Evolutionary conservation across 2,329 filamentous ascomycete species (phyloP).

Genomic region (Fusarium proliferatum): DNA sequence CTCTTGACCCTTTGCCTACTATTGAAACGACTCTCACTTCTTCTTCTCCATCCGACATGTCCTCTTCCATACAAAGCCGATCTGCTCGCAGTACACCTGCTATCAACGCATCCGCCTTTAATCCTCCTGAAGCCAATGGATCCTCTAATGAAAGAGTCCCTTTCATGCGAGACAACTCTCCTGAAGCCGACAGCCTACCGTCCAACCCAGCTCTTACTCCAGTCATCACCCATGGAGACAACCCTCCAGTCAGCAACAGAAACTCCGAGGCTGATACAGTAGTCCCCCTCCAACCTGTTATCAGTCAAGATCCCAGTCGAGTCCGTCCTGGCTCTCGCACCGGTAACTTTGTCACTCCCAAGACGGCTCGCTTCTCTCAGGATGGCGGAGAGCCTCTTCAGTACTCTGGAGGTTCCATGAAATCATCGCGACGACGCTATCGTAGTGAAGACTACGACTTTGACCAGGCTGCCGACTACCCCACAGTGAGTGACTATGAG

Average conservation of each 20-base stretch:
- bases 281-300: conserved; percentile 34
- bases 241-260: neutral
- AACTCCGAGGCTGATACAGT: conserved; percentile 35
- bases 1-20: conserved; percentile 27
- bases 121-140: conserved; percentile 32
- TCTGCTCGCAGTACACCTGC: conserved; percentile 44
- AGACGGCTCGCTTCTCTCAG: conserved; percentile 30
- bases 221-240: conserved; percentile 21
- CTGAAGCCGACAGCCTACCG: conserved; percentile 8
- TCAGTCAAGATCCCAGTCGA: conserved; percentile 34
- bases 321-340: conserved; percentile 35
- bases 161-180: conserved; percentile 22
- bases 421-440: conserved; percentile 37
- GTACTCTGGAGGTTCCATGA: conserved; percentile 33
- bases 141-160: conserved; percentile 26
- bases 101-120: conserved; percentile 28
- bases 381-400: conserved; percentile 42
- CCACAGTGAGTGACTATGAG: conserved; percentile 39
- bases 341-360: conserved; percentile 26
- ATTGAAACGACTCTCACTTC: conserved; percentile 31
- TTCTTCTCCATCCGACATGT: conserved; percentile 31
- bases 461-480: conserved; percentile 37
- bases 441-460: conserved; percentile 41
- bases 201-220: conserved; percentile 18
- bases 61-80: conserved; percentile 32